Conservation (phyloP, 2,329 filamentous ascomycete species). For the Phyllosticta capitalensis region DNA sequence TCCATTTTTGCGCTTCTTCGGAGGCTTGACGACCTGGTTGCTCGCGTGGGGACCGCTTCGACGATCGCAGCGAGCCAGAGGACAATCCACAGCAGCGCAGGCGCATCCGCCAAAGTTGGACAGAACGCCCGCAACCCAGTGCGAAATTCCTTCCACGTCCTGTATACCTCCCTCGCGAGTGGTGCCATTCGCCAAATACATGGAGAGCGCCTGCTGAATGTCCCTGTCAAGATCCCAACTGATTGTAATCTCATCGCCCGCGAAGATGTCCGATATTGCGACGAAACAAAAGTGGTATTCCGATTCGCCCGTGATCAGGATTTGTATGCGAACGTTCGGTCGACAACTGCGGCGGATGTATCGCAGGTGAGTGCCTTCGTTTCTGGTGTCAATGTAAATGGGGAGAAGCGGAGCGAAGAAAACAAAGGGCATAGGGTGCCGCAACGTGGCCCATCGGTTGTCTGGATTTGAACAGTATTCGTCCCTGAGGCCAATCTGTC, state of each 20-base stretch:
- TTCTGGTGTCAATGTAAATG: conserved; percentile 84
- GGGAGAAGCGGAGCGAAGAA: conserved; percentile 75
- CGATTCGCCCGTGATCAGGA: conserved; percentile 47
- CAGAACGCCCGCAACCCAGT: conserved; percentile 60
- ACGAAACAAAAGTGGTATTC: conserved; percentile 92
- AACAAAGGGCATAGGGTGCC: conserved; percentile 44
- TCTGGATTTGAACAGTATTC: conserved; percentile 37
- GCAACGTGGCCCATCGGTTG: conserved; percentile 39
- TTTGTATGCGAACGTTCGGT: conserved; percentile 82
- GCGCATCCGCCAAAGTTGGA: conserved; percentile 74
- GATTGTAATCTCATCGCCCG: conserved; percentile 60
- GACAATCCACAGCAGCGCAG: conserved; percentile 37
- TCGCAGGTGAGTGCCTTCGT: conserved; percentile 74
- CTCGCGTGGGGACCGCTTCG: conserved; percentile 16
- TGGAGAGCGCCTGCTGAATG: conserved; percentile 46
- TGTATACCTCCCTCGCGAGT: conserved; percentile 46
- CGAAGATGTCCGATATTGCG: conserved; percentile 67
- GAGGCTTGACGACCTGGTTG: conserved; percentile 33
- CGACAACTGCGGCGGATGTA: conserved; percentile 89
- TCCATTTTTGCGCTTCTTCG: conserved; percentile 37
- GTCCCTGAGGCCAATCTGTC: conserved; percentile 37
- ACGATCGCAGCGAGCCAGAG: conserved; percentile 27
- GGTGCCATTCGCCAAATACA: conserved; percentile 56
- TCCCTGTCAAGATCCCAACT: conserved; percentile 44
- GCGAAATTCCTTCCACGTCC: conserved; percentile 52